Base-by-base conservation (phyloP, 805 yeast species). In the Lachancea kluyveri region DNA sequence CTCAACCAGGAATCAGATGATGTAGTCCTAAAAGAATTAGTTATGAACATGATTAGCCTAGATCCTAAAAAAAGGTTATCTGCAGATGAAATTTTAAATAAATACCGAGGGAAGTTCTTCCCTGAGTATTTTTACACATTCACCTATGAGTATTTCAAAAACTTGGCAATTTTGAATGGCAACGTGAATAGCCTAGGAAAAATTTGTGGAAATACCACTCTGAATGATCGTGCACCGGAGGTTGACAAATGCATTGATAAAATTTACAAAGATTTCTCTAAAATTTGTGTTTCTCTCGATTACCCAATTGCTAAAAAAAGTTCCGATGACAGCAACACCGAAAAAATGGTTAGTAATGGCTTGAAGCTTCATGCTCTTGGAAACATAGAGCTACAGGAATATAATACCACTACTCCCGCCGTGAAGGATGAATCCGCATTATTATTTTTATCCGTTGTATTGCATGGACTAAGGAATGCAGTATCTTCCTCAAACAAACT, bases 81-180 rank as follows among this genome's bases (percentile, higher is more conserved):
- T 3, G 82, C 88, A 0, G 55, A 53, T 4, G 69, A 67, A 11
- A 64, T 80, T 16, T 57, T 92, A 26, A 52, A 48, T 0, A 60
- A 67, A 26, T 81, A 66, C 49, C 60, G 67, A 27, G 74, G 61
- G 3, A 43, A 43, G 0, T 57, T 74, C 7, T 86, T 85, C 48
- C 95, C 94, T 0, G 68, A 60, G 5, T 72, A 66, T 46, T 88
- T 84, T 50, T 77, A 80, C 51, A 65, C 64, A 4, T 84, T 79
- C 51, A 54, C 82, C 24, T 79, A 81, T 52, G 77, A 77, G n/a
- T 84, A 80, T 50, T 65, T 85, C 52, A 61, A 64, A 37, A 59
- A 61, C 15, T 44, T 75, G 19, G 43, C 53, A 7, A 36, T 43
- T 1, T 28, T 46, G 17, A 37, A 42, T 4, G 52, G 56, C 9